These are phyloP conservation scores for Mycocentrospora acerina DNA, from an alignment of 2,329 filamentous ascomycete genomes.

Conservation along the genomic window DNA sequence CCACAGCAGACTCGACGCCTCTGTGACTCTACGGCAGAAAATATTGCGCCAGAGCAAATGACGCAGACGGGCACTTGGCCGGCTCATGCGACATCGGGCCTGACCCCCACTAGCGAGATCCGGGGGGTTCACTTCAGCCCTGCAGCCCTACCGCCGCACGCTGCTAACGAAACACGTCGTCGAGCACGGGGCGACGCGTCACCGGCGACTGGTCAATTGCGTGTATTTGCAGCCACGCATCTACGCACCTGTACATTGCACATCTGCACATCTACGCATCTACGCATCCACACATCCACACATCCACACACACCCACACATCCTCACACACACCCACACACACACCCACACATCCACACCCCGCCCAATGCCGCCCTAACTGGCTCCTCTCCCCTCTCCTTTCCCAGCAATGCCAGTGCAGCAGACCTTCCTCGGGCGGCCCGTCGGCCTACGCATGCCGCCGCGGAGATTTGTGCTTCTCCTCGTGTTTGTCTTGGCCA, in stretches of 20 bases:
- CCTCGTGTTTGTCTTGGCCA: slow-evolving; percentile 36
- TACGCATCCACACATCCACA: no score
- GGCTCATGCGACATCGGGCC: slow-evolving; percentile 37
- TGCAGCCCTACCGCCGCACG: slow-evolving; percentile 13
- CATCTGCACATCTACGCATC: no score
- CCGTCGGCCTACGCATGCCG: slow-evolving; percentile 39
- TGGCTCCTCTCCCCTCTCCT: not conserved
- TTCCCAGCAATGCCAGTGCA: slow-evolving; percentile 36
- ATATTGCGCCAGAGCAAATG: slow-evolving; percentile 14
- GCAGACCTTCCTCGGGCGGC: slow-evolving; percentile 34
- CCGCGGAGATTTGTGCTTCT: slow-evolving; percentile 51
- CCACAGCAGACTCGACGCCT: slow-evolving; percentile 2
- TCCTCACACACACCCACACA: slow-evolving; percentile 4
- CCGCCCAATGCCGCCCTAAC: slow-evolving; percentile 1
- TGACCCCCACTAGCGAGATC: slow-evolving; percentile 19
- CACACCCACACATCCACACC: no score
- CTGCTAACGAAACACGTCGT: slow-evolving; percentile 1
- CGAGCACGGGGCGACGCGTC: slow-evolving; percentile 16
- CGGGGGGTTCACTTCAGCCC: slow-evolving; percentile 21
- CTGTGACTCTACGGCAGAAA: slow-evolving; percentile 4
- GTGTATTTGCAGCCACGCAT: no score
- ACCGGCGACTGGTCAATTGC: not conserved
- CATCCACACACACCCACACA: slow-evolving; percentile 2
- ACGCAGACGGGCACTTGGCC: slow-evolving; percentile 21
- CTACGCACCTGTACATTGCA: no score